phyloP scores from a whole-genome alignment of 2,329 filamentous ascomycete genomes.

The Capronia coronata region DNA sequence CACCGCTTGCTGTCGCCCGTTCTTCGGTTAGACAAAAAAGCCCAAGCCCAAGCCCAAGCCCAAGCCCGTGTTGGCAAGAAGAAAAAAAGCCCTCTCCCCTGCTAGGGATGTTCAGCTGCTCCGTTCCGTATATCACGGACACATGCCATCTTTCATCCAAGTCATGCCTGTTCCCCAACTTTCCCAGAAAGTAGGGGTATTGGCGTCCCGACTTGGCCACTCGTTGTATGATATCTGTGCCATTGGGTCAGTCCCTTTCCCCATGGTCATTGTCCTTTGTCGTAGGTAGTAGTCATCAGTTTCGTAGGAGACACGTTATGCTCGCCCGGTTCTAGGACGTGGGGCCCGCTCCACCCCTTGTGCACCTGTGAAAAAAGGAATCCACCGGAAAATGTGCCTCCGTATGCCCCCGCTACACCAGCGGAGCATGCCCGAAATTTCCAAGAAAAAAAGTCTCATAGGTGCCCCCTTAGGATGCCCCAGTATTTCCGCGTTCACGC shows the following conservation, averaged over 20 bases:
- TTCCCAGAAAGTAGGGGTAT: background rate
- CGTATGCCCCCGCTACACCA: background rate
- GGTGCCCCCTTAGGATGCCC: constrained; percentile 6
- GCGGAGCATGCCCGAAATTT: background rate
- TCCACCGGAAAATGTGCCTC: too few relatives aligned
- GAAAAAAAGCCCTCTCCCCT: too few relatives aligned
- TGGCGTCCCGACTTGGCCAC: background rate
- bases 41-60: too few relatives aligned
- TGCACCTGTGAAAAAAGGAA: background rate
- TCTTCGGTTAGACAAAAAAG: too few relatives aligned
- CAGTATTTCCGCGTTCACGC: constrained; percentile 35
- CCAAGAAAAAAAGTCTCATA: too few relatives aligned
- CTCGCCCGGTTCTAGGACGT: background rate
- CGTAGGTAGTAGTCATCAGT: constrained; percentile 5
- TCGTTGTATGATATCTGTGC: background rate
- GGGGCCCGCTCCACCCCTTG: background rate
- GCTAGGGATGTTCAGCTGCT: background rate
- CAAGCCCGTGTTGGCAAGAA: too few relatives aligned
- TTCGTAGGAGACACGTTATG: constrained; percentile 1
- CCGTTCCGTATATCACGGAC: too few relatives aligned
- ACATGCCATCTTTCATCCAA: background rate
- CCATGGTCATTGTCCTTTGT: constrained; percentile 1
- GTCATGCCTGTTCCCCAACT: background rate
- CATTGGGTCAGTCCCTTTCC: background rate
- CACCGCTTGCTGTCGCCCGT: too few relatives aligned